Evolutionary conservation across 2,329 filamentous ascomycete genomes (phyloP), one percentile per base, ranked within the genome.

Genomic region (Ascomycota sp.): DNA sequence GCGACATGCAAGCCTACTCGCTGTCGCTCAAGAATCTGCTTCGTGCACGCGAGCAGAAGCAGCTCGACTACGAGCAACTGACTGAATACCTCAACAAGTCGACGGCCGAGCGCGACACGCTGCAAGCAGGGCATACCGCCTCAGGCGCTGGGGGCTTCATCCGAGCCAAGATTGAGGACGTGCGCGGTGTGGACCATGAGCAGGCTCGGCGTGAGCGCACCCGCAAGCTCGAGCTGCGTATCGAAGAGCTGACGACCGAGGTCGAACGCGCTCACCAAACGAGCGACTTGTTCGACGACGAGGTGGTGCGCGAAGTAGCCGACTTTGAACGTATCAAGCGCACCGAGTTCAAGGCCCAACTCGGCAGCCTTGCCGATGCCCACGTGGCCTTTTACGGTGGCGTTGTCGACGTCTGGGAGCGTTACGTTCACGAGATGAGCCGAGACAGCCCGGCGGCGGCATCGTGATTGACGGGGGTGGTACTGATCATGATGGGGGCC

Each of bases 291-390:
- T 98, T 98, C 44, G 89, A 94, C 51, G 85, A 94, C 47, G 83
- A 94, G 53, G 86, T 94, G 2, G 77, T 95, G 26, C 77, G 80
- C 44, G 89, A 98, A 51, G 80, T 94, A 1, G 67, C 68, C 13
- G 85, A 94, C 47, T 98, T 98, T 55, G 89, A 98, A 56, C 69
- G 85, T 33, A 95, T 95, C 62, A 98, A 98, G 61, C 73, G 81
- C 24, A 63, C 80, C 25, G 86, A 98, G 60, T 91, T 98, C 53
- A 80, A 81, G 50, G 69, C 76, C 38, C 85, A 89, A 41, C 63
- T 98, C 29, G 82, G 81, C 3, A 73, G 70, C 3, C 54, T 98
- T 29, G 82, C 86, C 0, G 76, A 86, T 44, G 73, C 80, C 12
- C 82, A 98, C 49, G 71, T 92, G 25, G 68, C 72, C 8, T 95